These are phyloP conservation scores for Nectriaceae sp. DNA, from an alignment of 2,329 filamentous ascomycete genomes.

Conservation along the genomic window DNA sequence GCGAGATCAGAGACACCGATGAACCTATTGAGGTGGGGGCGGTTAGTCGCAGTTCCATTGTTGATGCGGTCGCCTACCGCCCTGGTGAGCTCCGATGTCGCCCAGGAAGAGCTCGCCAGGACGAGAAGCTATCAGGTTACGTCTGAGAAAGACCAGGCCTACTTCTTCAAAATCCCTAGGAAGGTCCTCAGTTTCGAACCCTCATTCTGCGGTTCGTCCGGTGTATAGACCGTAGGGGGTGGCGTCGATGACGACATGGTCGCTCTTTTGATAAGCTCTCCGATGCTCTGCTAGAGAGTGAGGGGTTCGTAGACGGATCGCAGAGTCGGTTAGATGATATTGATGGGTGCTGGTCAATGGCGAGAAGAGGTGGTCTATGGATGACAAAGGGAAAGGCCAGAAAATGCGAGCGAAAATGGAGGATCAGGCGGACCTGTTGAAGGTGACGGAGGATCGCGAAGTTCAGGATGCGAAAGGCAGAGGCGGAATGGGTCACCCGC, in stretches of 20 bases:
- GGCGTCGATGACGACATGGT: slow-evolving; percentile 42
- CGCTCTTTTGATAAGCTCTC: slow-evolving; percentile 16
- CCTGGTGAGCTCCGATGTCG: slow-evolving; percentile 14
- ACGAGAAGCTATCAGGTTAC: slow-evolving; percentile 12
- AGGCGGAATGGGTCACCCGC: neutral
- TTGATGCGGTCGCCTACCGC: slow-evolving; percentile 11
- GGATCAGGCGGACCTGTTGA: neutral
- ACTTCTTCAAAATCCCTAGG: slow-evolving; percentile 85
- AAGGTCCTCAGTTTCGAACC: slow-evolving; percentile 89
- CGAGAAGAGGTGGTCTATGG: neutral
- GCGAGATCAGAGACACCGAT: slow-evolving; percentile 96
- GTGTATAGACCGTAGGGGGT: slow-evolving; percentile 33
- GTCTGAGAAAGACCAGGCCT: slow-evolving; percentile 37
- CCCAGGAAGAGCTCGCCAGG: neutral
- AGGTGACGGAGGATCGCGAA: neutral
- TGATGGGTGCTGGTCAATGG: neutral
- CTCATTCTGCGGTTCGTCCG: slow-evolving; percentile 65
- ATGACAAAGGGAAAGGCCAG: neutral
- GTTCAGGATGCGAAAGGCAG: neutral
- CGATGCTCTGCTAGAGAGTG: neutral
- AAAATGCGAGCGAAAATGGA: neutral
- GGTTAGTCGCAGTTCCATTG: neutral
- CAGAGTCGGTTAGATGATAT: neutral
- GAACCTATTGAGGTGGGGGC: slow-evolving; percentile 60
- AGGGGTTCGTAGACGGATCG: slow-evolving; percentile 4